Percentiles rank a stretch among this genome's conserved stretches.
These are phyloP conservation scores for Collybia mongolica DNA, from an alignment of 768 basidiomycete species.

Conservation along the genomic window DNA sequence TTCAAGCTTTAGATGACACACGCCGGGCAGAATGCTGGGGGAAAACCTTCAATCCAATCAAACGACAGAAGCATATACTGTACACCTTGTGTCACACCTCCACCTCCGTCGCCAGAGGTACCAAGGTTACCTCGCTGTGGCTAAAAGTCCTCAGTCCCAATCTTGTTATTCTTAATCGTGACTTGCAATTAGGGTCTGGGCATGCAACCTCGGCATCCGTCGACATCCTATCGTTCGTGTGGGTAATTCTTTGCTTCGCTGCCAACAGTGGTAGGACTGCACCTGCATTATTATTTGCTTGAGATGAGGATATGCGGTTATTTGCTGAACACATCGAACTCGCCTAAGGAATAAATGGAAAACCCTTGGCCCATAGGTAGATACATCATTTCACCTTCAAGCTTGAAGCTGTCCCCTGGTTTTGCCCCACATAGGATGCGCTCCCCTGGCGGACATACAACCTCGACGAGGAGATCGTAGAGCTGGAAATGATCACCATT, in stretches of 20 bases:
- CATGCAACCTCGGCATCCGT: slow-evolving; percentile 65
- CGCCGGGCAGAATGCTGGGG: no score
- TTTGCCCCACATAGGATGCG: slow-evolving; percentile 66
- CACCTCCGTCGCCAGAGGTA: slow-evolving; percentile 25
- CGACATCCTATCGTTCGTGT: slow-evolving; percentile 66
- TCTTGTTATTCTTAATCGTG: slow-evolving; percentile 49
- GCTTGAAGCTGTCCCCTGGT: slow-evolving; percentile 57
- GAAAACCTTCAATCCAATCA: no score
- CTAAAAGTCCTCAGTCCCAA: slow-evolving; percentile 51
- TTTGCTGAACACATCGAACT: neutral
- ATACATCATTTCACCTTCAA: slow-evolving; percentile 63
- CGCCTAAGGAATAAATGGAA: slow-evolving; percentile 68
- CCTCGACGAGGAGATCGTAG: slow-evolving; percentile 65
- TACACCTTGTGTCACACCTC: no score
- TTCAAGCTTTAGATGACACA: no score
- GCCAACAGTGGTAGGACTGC: slow-evolving; percentile 66
- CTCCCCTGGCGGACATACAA: slow-evolving; percentile 54
- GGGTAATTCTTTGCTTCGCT: slow-evolving; percentile 59
- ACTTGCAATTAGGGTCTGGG: slow-evolving; percentile 66
- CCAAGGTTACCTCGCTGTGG: slow-evolving; percentile 53
- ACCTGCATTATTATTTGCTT: slow-evolving; percentile 28
- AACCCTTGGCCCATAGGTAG: slow-evolving; percentile 64
- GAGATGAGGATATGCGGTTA: neutral
- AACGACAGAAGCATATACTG: no score
- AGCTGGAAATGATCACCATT: slow-evolving; percentile 48